These are phyloP conservation scores for Gossypium mustelinum DNA, from an alignment of 345 rosid genomes.

Conservation along the genomic window DNA sequence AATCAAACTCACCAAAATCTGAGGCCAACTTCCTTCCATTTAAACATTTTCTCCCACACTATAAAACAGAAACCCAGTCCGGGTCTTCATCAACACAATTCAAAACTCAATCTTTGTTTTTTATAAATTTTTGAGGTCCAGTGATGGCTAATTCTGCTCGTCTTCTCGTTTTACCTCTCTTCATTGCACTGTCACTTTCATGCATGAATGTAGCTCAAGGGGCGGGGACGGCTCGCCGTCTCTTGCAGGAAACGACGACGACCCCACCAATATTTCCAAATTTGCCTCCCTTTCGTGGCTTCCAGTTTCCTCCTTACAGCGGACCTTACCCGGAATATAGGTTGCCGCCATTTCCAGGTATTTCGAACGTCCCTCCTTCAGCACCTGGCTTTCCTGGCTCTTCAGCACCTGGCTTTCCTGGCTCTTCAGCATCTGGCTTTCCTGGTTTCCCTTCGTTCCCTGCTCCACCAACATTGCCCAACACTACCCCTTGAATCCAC, in stretches of 20 bases:
- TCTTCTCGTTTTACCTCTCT: conserved; percentile 2
- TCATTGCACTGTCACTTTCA: conserved; percentile 12
- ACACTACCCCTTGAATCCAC: background rate
- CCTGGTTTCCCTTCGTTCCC: conserved; percentile 10
- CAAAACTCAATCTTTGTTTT: background rate
- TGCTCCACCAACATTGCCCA: conserved; percentile 15
- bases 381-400: conserved; percentile 6
- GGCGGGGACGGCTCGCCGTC: conserved; percentile 15
- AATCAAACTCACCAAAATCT: conserved; percentile 14
- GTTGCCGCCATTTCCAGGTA: conserved; percentile 7
- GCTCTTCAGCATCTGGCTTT: background rate
- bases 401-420: conserved; percentile 2
- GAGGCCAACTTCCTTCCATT: conserved; percentile 5
- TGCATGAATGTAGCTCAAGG: conserved; percentile 7
- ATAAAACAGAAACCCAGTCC: background rate
- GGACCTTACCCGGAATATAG: conserved; percentile 3
- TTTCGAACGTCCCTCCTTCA: background rate
- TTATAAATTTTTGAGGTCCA: background rate
- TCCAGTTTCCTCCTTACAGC: conserved; percentile 12
- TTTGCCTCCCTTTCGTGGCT: conserved; percentile 18
- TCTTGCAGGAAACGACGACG: conserved; percentile 16
- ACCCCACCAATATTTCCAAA: conserved; percentile 1
- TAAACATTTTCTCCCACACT: background rate
- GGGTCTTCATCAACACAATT: background rate
- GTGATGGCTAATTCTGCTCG: conserved; percentile 15